Conservation (phyloP, 192 early-diverging fungal genomes). For the Mortierella hygrophila region DNA sequence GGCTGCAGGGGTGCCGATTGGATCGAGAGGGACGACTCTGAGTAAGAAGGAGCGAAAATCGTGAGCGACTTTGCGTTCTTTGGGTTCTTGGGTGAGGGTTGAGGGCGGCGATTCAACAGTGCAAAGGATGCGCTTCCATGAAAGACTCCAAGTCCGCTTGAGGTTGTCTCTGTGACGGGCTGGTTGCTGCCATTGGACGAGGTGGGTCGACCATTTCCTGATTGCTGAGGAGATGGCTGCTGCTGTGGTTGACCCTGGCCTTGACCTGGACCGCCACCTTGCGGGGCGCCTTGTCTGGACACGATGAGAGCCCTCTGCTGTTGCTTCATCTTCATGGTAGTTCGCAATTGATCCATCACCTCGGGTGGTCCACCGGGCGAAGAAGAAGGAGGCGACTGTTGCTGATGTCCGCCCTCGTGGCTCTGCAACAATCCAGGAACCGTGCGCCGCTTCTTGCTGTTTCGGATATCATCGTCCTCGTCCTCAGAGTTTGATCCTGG, state of each 20-base stretch:
- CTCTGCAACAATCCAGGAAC: slow-evolving; percentile 22
- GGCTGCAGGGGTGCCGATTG: slow-evolving; percentile 65
- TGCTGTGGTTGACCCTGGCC: slow-evolving; percentile 21
- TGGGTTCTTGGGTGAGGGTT: slow-evolving; percentile 57
- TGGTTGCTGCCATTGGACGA: slow-evolving; percentile 27
- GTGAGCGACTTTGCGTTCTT: slow-evolving; percentile 64
- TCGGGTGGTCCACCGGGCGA: slow-evolving; percentile 46
- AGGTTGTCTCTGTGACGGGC: slow-evolving; percentile 40
- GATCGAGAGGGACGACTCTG: slow-evolving; percentile 56
- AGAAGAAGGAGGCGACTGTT: slow-evolving; percentile 37
- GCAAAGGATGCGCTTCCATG: slow-evolving; percentile 47
- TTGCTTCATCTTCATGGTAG: slow-evolving; percentile 67
- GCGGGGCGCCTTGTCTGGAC: slow-evolving; percentile 57
- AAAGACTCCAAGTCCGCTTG: slow-evolving; percentile 45
- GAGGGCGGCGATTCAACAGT: slow-evolving; percentile 34
- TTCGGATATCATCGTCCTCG: slow-evolving; percentile 55
- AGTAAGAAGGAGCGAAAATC: slow-evolving; percentile 65
- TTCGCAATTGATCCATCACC: slow-evolving; percentile 67
- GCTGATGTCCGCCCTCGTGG: slow-evolving; percentile 18
- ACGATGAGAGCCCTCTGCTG: slow-evolving; percentile 77
- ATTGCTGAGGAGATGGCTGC: slow-evolving; percentile 32
- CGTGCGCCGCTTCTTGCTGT: slow-evolving; percentile 42
- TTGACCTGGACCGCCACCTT: slow-evolving; percentile 11
- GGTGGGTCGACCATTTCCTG: slow-evolving; percentile 14
- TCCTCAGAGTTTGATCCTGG: slow-evolving; percentile 53